These are phyloP conservation scores for Ceratorhiza oryzae-sativae DNA, from an alignment of 1,284 basidiomycete genomes.

Conservation along the genomic window DNA sequence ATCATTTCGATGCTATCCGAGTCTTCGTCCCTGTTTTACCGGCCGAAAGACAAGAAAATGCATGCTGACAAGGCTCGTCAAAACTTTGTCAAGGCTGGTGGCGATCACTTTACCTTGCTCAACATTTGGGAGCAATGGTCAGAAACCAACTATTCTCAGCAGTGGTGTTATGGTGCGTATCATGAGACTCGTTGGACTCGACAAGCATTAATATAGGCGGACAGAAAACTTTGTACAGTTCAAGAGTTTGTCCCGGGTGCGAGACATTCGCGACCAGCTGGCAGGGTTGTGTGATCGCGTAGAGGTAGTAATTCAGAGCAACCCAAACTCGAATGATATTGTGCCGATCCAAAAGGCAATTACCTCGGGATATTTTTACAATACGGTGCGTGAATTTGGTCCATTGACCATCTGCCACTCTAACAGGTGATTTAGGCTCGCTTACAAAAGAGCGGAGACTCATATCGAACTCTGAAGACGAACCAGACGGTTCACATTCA, in stretches of 20 bases:
- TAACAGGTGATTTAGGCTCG: constrained; percentile 63
- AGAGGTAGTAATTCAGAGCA: constrained; percentile 87
- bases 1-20: constrained; percentile 99
- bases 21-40: constrained; percentile 92
- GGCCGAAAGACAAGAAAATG: constrained; percentile 96
- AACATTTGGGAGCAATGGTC: constrained; percentile 99
- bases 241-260: constrained; percentile 91
- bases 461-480: constrained; percentile 92
- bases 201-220: constrained; percentile 62
- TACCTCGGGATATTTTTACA: constrained; percentile 95
- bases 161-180: constrained; percentile 54
- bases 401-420: background rate
- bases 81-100: constrained; percentile 94
- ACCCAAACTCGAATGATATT: constrained; percentile 90
- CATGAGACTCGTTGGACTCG: background rate
- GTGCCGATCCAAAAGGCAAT: constrained; percentile 93
- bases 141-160: constrained; percentile 93
- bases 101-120: constrained; percentile 96
- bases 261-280: constrained; percentile 96
- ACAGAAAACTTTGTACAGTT: constrained; percentile 96
- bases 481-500: constrained; percentile 96
- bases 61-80: constrained; percentile 96
- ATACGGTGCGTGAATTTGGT: constrained; percentile 66
- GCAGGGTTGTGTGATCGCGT: constrained; percentile 95
- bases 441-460: constrained; percentile 89